These are phyloP conservation scores for Quillaja saponaria DNA, from an alignment of 306 rosid genomes.

Conservation along the genomic window DNA sequence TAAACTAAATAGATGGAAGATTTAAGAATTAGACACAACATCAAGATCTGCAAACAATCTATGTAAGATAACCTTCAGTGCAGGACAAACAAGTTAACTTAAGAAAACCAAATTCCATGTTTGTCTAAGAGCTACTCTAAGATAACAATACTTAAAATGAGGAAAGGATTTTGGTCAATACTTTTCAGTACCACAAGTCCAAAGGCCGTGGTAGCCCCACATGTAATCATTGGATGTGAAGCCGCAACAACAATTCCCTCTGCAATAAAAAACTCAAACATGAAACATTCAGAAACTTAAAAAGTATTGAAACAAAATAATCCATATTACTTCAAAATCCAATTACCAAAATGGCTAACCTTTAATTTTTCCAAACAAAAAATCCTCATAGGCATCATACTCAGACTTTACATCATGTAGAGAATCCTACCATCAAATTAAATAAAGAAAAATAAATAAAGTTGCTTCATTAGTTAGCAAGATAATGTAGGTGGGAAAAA, in stretches of 20 bases:
- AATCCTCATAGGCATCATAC: conserved; percentile 55
- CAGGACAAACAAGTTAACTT: too few relatives aligned
- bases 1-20: too few relatives aligned
- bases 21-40: conserved; percentile 2
- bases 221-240: conserved; percentile 67
- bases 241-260: conserved; percentile 70
- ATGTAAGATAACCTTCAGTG: neutral
- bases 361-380: conserved; percentile 67
- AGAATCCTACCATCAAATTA: conserved; percentile 46
- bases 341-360: conserved; percentile 44
- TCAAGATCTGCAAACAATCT: conserved; percentile 4
- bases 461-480: conserved; percentile 3
- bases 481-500: neutral
- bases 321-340: neutral
- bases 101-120: conserved; percentile 15
- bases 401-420: conserved; percentile 67
- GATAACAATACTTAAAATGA: too few relatives aligned
- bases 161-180: conserved; percentile 33
- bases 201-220: conserved; percentile 64
- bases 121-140: conserved; percentile 4
- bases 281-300: conserved; percentile 17
- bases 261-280: conserved; percentile 37
- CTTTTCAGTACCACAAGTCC: conserved; percentile 63
- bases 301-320: conserved; percentile 5
- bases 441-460: conserved; percentile 9